phyloP scores from a whole-genome alignment of 805 yeast species.

The Kregervanrija fluxuum region DNA sequence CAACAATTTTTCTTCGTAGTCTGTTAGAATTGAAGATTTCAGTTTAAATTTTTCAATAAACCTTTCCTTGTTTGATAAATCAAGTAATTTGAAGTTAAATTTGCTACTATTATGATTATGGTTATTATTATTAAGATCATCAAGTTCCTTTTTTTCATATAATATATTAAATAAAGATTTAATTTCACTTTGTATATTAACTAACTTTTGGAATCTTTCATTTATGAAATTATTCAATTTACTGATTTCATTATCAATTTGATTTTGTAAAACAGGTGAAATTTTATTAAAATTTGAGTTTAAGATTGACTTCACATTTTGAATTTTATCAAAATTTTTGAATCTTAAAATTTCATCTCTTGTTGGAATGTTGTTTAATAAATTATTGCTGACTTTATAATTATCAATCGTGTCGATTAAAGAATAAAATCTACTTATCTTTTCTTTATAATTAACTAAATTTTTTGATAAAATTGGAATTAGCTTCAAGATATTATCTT shows the following conservation, averaged over 20 bases:
- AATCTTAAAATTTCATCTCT: slow-evolving; percentile 14
- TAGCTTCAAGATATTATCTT: slow-evolving; percentile 15
- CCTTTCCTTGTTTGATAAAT: slow-evolving; percentile 12
- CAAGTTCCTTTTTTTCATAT: slow-evolving; percentile 4
- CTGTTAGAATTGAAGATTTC: slow-evolving; percentile 9
- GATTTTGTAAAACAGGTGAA: slow-evolving; percentile 18
- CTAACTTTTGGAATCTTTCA: not conserved
- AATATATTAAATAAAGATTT: not conserved
- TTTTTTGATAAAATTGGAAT: slow-evolving; percentile 22
- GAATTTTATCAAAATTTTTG: not conserved
- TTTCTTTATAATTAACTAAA: slow-evolving; percentile 16
- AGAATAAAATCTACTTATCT: slow-evolving; percentile 18
- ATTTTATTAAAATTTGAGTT: slow-evolving; percentile 22
- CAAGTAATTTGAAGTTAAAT: not conserved
- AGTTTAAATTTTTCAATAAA: slow-evolving; percentile 20
- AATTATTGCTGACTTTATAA: slow-evolving; percentile 7
- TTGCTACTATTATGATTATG: not conserved
- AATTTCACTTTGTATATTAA: slow-evolving; percentile 1
- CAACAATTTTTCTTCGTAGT: slow-evolving; percentile 9
- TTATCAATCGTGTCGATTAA: slow-evolving; percentile 17
- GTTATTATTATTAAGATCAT: slow-evolving; percentile 5
- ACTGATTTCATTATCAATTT: slow-evolving; percentile 24
- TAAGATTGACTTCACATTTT: slow-evolving; percentile 20
- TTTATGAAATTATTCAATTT: slow-evolving; percentile 16
- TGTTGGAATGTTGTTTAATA: slow-evolving; percentile 21